A percentile compares a stretch with the other conserved stretches of the same genome.
Conservation (phyloP, 2,329 filamentous ascomycete genomes). For the Exophiala spinifera region DNA sequence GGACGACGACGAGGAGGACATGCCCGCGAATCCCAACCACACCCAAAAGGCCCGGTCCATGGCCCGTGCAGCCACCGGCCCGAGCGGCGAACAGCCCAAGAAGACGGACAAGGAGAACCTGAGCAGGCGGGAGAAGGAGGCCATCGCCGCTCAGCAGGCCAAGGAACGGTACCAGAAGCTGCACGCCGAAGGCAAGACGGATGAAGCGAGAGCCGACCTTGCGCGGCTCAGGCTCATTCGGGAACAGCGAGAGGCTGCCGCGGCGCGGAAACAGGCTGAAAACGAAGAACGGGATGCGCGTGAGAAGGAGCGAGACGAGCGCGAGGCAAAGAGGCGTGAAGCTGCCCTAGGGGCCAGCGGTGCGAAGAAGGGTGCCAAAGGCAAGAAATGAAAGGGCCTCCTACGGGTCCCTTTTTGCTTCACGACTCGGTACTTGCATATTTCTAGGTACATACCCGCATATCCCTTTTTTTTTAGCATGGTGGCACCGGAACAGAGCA, state of each 20-base stretch:
- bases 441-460: no score
- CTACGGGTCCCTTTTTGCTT: no score
- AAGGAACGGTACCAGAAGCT: constrained; percentile 89
- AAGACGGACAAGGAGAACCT: constrained; percentile 56
- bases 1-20: constrained; percentile 38
- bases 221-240: constrained; percentile 77
- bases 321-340: constrained; percentile 41
- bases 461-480: no score
- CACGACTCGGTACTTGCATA: no score
- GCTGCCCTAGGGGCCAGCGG: constrained; percentile 35
- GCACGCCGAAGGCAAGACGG: constrained; percentile 92
- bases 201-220: constrained; percentile 86
- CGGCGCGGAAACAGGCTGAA: constrained; percentile 76
- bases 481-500: no score
- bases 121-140: constrained; percentile 69
- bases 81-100: constrained; percentile 51
- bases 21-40: constrained; percentile 87
- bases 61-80: constrained; percentile 41
- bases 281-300: constrained; percentile 50
- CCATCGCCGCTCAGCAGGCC: constrained; percentile 79
- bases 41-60: constrained; percentile 65
- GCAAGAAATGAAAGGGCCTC: constrained; percentile 22
- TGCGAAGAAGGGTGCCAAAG: constrained; percentile 33
- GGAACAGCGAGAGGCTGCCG: constrained; percentile 81
- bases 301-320: constrained; percentile 37